Conservation (phyloP, 1,139 yeast genomes). For the Yamadazyma buinensis region DNA sequence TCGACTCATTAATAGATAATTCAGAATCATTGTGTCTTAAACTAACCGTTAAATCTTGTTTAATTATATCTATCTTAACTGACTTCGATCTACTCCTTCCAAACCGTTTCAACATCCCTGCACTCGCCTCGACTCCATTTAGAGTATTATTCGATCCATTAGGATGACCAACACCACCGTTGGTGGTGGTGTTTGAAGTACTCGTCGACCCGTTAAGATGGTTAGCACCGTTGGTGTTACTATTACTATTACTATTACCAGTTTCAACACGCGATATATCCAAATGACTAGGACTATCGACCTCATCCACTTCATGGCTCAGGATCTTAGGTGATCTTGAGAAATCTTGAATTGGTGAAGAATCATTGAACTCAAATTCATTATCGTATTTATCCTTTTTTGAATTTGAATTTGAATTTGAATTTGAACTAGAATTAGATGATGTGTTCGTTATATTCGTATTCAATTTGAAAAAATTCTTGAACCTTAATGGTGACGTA, state of each 20-base stretch:
- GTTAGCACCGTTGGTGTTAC: too few species aligned
- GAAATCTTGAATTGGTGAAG: background rate
- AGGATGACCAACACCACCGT: too few species aligned
- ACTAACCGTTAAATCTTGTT: constrained; percentile 27
- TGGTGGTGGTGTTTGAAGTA: too few species aligned
- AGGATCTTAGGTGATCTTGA: too few species aligned
- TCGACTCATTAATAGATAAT: constrained; percentile 25
- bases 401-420: background rate
- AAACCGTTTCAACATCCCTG: constrained; percentile 10
- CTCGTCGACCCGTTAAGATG: too few species aligned
- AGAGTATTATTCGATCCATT: too few species aligned
- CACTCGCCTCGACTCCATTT: constrained; percentile 5
- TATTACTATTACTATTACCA: too few species aligned
- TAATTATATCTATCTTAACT: constrained; percentile 8
- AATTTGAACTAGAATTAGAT: constrained; percentile 1
- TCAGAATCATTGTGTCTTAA: constrained; percentile 46
- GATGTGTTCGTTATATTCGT: too few species aligned
- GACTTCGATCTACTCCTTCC: constrained; percentile 9
- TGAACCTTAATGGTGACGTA: too few species aligned
- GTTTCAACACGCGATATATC: too few species aligned
- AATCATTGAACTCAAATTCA: background rate
- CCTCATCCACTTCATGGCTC: too few species aligned
- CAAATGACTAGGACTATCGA: too few species aligned
- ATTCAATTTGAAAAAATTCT: constrained; percentile 23
- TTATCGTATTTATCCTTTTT: constrained; percentile 1